Percentiles rank a stretch among this genome's conserved stretches.
Conservation (phyloP, 2,329 filamentous ascomycete genomes). For the Pseudopithomyces maydicus region DNA sequence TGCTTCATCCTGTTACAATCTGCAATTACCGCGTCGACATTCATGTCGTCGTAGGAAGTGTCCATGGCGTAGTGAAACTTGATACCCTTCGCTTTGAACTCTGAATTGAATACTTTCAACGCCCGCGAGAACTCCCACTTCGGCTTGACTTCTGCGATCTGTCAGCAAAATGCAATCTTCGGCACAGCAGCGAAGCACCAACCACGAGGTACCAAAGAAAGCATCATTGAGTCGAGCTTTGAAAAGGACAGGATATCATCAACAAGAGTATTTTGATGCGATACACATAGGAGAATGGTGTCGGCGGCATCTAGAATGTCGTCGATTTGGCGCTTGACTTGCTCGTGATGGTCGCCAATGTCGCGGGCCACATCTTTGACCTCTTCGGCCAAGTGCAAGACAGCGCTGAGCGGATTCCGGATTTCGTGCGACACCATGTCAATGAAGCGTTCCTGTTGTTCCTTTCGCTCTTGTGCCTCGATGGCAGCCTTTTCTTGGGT, state of each 20-base stretch:
- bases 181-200: constrained; percentile 16
- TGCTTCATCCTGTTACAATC: constrained; percentile 46
- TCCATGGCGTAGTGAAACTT: constrained; percentile 49
- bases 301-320: constrained; percentile 43
- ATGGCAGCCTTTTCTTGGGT: constrained; percentile 49
- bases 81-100: constrained; percentile 45
- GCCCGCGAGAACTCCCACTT: constrained; percentile 46
- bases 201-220: constrained; percentile 41
- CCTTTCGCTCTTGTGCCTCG: constrained; percentile 50
- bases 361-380: constrained; percentile 43
- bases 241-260: constrained; percentile 55
- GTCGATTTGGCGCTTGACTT: constrained; percentile 25
- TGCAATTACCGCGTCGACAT: constrained; percentile 45
- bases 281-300: constrained; percentile 50
- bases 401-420: constrained; percentile 44
- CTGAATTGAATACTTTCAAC: constrained; percentile 48
- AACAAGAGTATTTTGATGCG: constrained; percentile 52
- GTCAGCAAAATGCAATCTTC: constrained; percentile 7
- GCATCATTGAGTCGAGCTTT: constrained; percentile 55
- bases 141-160: constrained; percentile 29
- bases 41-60: constrained; percentile 44
- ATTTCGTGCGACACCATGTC: constrained; percentile 53
- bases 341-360: constrained; percentile 20
- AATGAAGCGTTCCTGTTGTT: constrained; percentile 54
- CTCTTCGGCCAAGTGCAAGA: constrained; percentile 52